Conservation (phyloP, 192 early-diverging fungal species). For the Diversispora epigaea region DNA sequence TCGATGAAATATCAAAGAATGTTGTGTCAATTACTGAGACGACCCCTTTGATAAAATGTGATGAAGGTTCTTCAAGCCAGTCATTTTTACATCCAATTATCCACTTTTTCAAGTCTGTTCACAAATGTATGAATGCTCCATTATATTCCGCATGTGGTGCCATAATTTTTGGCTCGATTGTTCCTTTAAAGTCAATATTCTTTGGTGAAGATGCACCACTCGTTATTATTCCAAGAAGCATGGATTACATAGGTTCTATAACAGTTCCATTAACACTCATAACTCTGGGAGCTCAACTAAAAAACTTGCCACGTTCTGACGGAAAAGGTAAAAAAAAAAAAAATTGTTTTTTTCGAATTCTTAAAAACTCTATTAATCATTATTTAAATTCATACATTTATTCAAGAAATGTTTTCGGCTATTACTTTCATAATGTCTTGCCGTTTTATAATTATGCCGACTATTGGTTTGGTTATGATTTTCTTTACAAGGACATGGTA, state of each 20-base stretch:
- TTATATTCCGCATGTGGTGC: slow-evolving; percentile 25
- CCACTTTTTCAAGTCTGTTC: too few relatives aligned
- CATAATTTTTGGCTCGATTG: slow-evolving; percentile 15
- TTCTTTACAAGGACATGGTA: neutral
- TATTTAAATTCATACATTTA: neutral
- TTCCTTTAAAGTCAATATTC: slow-evolving; percentile 17
- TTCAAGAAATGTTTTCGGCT: slow-evolving; percentile 7
- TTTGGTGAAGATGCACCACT: neutral
- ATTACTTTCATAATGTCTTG: slow-evolving; percentile 7
- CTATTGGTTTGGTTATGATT: slow-evolving; percentile 5
- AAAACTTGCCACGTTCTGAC: slow-evolving; percentile 26
- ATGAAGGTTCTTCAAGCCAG: too few relatives aligned
- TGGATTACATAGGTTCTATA: slow-evolving; percentile 2
- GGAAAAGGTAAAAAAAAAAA: too few relatives aligned
- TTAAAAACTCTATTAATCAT: too few relatives aligned
- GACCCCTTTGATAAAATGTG: too few relatives aligned
- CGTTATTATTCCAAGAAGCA: neutral
- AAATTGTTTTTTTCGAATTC: too few relatives aligned
- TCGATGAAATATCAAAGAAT: too few relatives aligned
- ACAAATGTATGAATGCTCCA: slow-evolving; percentile 31
- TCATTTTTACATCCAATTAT: too few relatives aligned
- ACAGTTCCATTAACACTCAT: slow-evolving; percentile 29
- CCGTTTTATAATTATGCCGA: slow-evolving; percentile 29
- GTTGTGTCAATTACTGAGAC: too few relatives aligned
- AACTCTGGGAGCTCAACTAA: slow-evolving; percentile 33